Evolutionary conservation across 345 rosid species (phyloP), one percentile per base, ranked within the genome.

Genomic region (Moricandia arvensis): DNA sequence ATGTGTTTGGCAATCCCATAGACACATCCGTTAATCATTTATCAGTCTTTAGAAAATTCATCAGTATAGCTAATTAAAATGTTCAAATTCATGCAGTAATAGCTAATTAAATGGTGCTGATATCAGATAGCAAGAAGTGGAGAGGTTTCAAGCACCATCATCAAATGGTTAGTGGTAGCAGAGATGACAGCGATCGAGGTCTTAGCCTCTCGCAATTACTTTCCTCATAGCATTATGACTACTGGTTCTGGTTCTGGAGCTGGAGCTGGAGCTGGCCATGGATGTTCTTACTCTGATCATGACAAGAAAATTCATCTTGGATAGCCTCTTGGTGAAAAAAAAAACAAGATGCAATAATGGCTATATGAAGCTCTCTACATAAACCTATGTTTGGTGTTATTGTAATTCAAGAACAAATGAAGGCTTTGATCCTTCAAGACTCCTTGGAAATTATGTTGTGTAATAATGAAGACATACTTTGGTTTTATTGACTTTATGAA

Each of bases 261-360:
- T 43, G 86, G 81, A 16, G 61, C 74, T 68, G 78, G 74, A n/a
- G 60, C 71, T 65, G 89, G 85, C 2, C 75, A 71, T 31, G 85
- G 77, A 55, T 59, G 76, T 59, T 59, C 84, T 12, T 90, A 85
- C 85, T 84, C 93, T 3, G 86, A 82, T 43, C 78, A 86, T 0
- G 95, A 89, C 84, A 91, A 89, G 87, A 94, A 90, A 81, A 79
- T 90, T 69, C 91, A 91, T 82, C 96, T 91, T 49, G 97, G 97
- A 85, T 94, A 43, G 21, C 55, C 29, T 69, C 58, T 9, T 68
- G 27, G 12, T 2, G 1, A 53, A 16, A 45, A 6, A 55, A 18
- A 70, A 69, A 6, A 4, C n/a, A 1, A 55, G 69, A 16, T 54
- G 11, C 33, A 41, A 55, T 63, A 62, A 62, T 59, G 33, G 61